Percentiles rank a stretch among this genome's conserved stretches.
Evolutionary conservation across 108 stramenopile genomes (phyloP).

Genomic region (Conticribra weissflogii): DNA sequence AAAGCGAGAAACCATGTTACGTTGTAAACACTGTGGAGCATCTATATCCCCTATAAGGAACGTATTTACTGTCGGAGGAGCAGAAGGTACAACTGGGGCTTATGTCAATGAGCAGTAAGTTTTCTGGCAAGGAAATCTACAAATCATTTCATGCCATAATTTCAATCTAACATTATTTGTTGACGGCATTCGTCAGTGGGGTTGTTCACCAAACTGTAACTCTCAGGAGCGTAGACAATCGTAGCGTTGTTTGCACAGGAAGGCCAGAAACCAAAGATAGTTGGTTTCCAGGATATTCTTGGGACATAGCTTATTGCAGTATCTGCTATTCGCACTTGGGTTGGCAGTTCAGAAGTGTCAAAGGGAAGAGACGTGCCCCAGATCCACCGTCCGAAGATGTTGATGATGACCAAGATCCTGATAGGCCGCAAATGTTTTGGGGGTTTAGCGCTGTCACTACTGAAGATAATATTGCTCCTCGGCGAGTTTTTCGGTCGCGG

Average conservation of each 20-base stretch:
- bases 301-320: slow-evolving; percentile 68
- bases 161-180: too few species aligned
- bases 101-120: slow-evolving; percentile 89
- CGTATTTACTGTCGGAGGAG: slow-evolving; percentile 74
- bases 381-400: not conserved
- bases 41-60: slow-evolving; percentile 40
- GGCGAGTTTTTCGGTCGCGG: slow-evolving; percentile 1
- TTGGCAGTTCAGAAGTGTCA: slow-evolving; percentile 75
- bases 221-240: slow-evolving; percentile 54
- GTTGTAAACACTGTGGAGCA: slow-evolving; percentile 62
- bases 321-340: slow-evolving; percentile 71
- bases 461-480: slow-evolving; percentile 16
- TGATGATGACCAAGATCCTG: slow-evolving; percentile 2
- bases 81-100: slow-evolving; percentile 74
- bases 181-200: too few species aligned
- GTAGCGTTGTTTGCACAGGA: slow-evolving; percentile 53
- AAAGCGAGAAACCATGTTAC: slow-evolving; percentile 34
- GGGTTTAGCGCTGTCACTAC: slow-evolving; percentile 35
- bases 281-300: slow-evolving; percentile 83
- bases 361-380: not conserved
- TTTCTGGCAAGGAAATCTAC: too few species aligned
- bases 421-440: slow-evolving; percentile 20
- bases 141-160: too few species aligned
- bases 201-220: slow-evolving; percentile 82
- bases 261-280: slow-evolving; percentile 66